Base-by-base conservation (phyloP, 2,329 filamentous ascomycete genomes). In the Ascochyta koolunga region DNA sequence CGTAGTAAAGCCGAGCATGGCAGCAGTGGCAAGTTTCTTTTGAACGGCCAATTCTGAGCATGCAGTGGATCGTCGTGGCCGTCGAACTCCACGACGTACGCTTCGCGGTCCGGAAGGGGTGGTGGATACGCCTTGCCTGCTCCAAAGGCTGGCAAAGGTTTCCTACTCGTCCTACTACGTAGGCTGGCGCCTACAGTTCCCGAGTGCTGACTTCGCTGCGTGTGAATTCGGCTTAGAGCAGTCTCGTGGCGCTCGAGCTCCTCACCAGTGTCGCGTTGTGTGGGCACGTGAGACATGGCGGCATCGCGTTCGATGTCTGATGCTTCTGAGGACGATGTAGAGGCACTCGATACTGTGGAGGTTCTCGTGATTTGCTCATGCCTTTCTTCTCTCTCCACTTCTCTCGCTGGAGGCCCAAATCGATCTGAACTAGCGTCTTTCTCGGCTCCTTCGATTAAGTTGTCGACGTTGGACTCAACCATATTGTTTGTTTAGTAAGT, bases 11-110 rank as follows among this genome's bases (percentile, higher is more conserved):
- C 86, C 89, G 36, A 93, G 78, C 65, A 91, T 87, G 35, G 81
- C 80, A 18, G 86, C 84, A 0, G 87, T 90, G 4, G 83, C 64
- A 33, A 91, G 43, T 86, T 96, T 96, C 79, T 90, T 93, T 78
- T 84, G 48, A 89, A 68, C 0, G 89, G 82, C 92, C 92, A 96
- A 72, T 96, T 96, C 77, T 93, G 89, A 1, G 91, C 89, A 74
- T 96, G 91, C 56, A 93, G 69, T 2, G 91, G 91, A 67, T 96
- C 92, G 60, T 92, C 82, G 1, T 86, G 88, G 0, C 91, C 92
- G 63, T 93, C 88, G 68, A 96, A 96, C 35, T 83, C 89, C 37
- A 93, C 89, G 0, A 56, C 53, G 21, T 56, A 56, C 58, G 89
- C 85, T 63, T 93, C 89, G 63, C 83, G 81, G 13, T 86, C 84